Conservation (phyloP, 2,329 filamentous ascomycete species). For the Pseudocercospora eumusae region DNA sequence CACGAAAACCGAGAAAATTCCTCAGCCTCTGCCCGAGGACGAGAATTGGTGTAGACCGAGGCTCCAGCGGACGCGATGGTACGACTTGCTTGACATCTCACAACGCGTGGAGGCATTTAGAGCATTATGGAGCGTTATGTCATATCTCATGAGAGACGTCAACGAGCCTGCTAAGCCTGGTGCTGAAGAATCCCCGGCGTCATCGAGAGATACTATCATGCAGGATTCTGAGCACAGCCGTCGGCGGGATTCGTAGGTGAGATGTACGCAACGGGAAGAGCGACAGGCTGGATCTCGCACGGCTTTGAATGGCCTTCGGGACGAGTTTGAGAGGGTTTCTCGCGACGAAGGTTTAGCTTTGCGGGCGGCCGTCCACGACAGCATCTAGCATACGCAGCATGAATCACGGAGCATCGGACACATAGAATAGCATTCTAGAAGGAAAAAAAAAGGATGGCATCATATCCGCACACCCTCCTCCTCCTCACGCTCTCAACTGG, state of each 20-base stretch:
- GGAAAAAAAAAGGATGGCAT: background rate
- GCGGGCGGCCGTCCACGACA: background rate
- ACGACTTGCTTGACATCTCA: slow-evolving; percentile 56
- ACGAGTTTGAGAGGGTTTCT: background rate
- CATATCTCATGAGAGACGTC: slow-evolving; percentile 47
- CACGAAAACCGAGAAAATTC: slow-evolving; percentile 49
- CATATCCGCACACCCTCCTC: background rate
- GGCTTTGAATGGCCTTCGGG: background rate
- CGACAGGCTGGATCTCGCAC: background rate
- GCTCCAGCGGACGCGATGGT: slow-evolving; percentile 60
- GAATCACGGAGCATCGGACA: background rate
- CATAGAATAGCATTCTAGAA: background rate
- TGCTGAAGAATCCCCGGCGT: background rate
- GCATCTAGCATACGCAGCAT: background rate
- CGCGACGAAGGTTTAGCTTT: background rate
- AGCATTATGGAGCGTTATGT: slow-evolving; percentile 60
- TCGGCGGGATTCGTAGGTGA: background rate
- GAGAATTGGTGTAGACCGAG: slow-evolving; percentile 55
- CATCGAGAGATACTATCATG: background rate
- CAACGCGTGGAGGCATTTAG: slow-evolving; percentile 59
- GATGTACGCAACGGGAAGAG: background rate
- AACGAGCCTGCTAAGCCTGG: background rate
- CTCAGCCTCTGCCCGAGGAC: slow-evolving; percentile 35
- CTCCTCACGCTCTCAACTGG: slow-evolving; percentile 15
- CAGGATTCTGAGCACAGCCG: slow-evolving; percentile 1